These are phyloP conservation scores for Termitomyces sp. DNA, from an alignment of 768 basidiomycete genomes.

Conservation along the genomic window DNA sequence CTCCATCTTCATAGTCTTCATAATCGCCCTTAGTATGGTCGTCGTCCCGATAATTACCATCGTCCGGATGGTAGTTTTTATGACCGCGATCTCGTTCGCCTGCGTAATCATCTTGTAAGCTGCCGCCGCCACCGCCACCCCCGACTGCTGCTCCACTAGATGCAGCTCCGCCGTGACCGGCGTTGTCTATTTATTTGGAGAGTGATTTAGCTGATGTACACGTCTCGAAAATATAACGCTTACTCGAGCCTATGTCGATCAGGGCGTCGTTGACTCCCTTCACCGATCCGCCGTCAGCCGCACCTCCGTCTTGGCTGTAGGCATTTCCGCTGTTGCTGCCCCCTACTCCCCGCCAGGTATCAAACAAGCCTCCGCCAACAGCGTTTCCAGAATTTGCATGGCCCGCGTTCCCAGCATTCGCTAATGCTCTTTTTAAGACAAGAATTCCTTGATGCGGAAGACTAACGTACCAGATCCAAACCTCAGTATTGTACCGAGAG, in stretches of 20 bases:
- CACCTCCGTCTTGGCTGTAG: constrained; percentile 26
- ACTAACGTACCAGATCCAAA: constrained; percentile 24
- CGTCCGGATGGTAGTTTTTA: neutral
- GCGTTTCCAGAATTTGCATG: constrained; percentile 27
- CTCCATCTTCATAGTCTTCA: neutral
- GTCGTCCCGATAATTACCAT: neutral
- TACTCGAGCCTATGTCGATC: constrained; percentile 31
- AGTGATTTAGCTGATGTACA: constrained; percentile 4
- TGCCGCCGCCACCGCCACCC: constrained; percentile 1
- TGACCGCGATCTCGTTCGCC: neutral
- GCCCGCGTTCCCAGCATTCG: constrained; percentile 31
- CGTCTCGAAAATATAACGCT: constrained; percentile 1
- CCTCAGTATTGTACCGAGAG: constrained; percentile 17
- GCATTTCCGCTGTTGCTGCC: constrained; percentile 21
- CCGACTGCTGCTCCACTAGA: constrained; percentile 24
- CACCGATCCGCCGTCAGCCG: constrained; percentile 32
- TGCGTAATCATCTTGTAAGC: neutral
- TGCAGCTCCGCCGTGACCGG: constrained; percentile 30
- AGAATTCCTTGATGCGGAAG: neutral
- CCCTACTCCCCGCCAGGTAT: neutral
- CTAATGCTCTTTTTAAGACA: constrained; percentile 2
- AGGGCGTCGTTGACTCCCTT: constrained; percentile 17
- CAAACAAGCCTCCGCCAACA: constrained; percentile 6
- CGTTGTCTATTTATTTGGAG: constrained; percentile 35
- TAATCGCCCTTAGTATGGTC: neutral